Evolutionary conservation across 2,329 filamentous ascomycete species (phyloP).

Genomic region (Penicillium sp.): DNA sequence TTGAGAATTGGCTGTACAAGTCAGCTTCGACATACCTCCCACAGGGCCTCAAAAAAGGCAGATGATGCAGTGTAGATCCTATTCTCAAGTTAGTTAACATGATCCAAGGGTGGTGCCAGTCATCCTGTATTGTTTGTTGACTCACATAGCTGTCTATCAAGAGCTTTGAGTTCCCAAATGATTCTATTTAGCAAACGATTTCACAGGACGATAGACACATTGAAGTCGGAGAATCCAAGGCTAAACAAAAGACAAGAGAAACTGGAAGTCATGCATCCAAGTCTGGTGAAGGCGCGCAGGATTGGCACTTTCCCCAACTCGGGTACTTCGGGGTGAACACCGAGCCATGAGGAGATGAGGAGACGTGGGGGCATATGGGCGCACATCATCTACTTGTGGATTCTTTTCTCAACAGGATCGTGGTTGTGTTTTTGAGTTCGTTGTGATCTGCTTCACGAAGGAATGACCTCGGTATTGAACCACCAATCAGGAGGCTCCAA

Average conservation of each 20-base stretch:
- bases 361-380: slow-evolving; percentile 9
- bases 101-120: too few relatives aligned
- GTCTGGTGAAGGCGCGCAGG: not conserved
- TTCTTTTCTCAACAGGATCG: too few relatives aligned
- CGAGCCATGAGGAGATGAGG: slow-evolving; percentile 8
- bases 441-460: too few relatives aligned
- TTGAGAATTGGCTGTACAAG: not conserved
- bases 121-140: too few relatives aligned
- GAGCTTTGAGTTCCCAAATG: not conserved
- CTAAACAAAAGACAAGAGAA: not conserved
- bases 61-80: slow-evolving; percentile 63
- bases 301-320: slow-evolving; percentile 3
- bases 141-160: slow-evolving; percentile 2
- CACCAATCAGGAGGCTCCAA: too few relatives aligned
- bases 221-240: not conserved
- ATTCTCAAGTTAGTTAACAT: not conserved
- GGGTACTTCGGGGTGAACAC: slow-evolving; percentile 11
- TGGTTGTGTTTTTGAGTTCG: too few relatives aligned
- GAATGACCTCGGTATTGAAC: too few relatives aligned
- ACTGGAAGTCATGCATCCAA: not conserved
- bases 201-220: too few relatives aligned
- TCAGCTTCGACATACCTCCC: slow-evolving; percentile 54
- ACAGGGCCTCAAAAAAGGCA: slow-evolving; percentile 76
- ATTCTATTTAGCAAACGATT: too few relatives aligned
- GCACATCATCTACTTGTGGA: too few relatives aligned